phyloP scores from a whole-genome alignment of 2,329 filamentous ascomycete species.

The Beauveria australis region DNA sequence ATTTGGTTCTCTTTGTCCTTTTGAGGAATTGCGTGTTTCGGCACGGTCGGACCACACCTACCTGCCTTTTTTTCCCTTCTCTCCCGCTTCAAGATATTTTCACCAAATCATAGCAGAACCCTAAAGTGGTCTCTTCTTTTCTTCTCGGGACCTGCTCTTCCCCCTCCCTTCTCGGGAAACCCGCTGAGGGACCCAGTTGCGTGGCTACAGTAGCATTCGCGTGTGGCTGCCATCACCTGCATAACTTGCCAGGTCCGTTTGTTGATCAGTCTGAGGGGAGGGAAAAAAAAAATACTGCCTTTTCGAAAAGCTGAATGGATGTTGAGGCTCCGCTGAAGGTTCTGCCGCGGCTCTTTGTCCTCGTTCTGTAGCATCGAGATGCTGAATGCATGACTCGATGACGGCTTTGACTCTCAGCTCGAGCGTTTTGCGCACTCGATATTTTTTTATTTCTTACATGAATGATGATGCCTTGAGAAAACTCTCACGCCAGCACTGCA shows the following conservation, averaged over 20 bases:
- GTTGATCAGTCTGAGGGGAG: conserved; percentile 1
- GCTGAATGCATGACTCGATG: too few species aligned
- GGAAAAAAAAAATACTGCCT: background rate
- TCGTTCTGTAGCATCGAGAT: too few species aligned
- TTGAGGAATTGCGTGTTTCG: background rate
- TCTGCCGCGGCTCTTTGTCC: too few species aligned
- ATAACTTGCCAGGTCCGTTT: background rate
- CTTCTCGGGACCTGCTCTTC: background rate
- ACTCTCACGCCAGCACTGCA: too few species aligned
- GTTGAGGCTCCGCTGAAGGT: background rate
- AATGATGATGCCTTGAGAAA: too few species aligned
- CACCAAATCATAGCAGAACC: too few species aligned
- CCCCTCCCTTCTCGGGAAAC: background rate
- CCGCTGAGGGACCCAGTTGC: background rate
- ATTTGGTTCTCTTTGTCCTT: background rate
- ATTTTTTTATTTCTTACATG: too few species aligned
- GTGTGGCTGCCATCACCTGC: conserved; percentile 7
- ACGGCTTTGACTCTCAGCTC: too few species aligned
- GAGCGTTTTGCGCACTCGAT: too few species aligned
- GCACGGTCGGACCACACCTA: background rate
- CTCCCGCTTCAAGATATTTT: too few species aligned
- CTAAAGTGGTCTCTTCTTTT: too few species aligned
- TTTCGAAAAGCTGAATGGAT: background rate
- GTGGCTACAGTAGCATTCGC: background rate
- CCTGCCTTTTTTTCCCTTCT: background rate